Conservation (phyloP, 2,329 filamentous ascomycete species). For the Fusarium sp. region DNA sequence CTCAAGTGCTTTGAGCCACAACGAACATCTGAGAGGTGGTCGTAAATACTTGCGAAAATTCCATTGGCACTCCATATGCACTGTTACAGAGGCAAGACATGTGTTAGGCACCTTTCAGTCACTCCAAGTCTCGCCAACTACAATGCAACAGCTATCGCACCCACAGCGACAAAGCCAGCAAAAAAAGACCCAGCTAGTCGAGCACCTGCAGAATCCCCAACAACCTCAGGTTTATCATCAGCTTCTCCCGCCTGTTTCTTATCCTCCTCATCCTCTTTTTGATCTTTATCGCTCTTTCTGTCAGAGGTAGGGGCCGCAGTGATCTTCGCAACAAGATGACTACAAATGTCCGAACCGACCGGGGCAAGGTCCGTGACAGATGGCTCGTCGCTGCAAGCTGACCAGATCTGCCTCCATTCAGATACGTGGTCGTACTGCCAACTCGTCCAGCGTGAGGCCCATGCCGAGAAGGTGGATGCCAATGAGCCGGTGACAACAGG, state of each 20-base stretch:
- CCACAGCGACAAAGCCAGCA: not conserved
- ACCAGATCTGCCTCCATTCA: conserved; percentile 5
- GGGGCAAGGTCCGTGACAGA: not conserved
- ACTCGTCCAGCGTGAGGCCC: conserved; percentile 2
- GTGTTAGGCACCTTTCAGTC: too few species aligned
- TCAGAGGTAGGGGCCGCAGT: not conserved
- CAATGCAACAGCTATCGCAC: not conserved
- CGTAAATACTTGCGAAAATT: too few species aligned
- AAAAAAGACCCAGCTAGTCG: not conserved
- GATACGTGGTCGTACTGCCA: not conserved
- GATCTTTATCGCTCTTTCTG: too few species aligned
- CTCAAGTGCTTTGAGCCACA: too few species aligned
- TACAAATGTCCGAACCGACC: conserved; percentile 8
- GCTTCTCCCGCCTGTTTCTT: too few species aligned
- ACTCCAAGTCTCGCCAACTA: too few species aligned
- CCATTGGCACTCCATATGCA: too few species aligned
- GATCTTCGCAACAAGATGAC: conserved; percentile 14
- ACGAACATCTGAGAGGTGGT: too few species aligned
- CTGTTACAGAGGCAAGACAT: too few species aligned
- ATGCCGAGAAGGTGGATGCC: not conserved
- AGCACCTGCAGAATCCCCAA: not conserved
- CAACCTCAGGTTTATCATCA: not conserved
- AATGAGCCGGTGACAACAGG: not conserved
- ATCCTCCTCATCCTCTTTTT: not conserved
- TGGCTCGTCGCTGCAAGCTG: conserved; percentile 12